A percentile compares a stretch with the other conserved stretches of the same genome.
phyloP scores from a whole-genome alignment of 192 early-diverging fungal genomes.

The Chytriomyces hyalinus region DNA sequence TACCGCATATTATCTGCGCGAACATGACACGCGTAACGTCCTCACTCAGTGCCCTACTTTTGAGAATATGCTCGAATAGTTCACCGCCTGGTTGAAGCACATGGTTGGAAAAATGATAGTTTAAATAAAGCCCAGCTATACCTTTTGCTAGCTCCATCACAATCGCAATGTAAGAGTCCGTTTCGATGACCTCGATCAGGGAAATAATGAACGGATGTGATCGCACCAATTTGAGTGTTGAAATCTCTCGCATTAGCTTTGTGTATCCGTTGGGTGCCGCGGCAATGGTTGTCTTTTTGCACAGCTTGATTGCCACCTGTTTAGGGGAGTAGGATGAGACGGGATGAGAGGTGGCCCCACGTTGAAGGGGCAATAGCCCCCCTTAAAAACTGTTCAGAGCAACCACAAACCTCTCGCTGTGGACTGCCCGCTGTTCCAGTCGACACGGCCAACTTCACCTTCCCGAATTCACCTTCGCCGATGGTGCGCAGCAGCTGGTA shows the following conservation, averaged over 20 bases:
- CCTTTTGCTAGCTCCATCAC: constrained; percentile 76
- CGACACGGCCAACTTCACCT: constrained; percentile 55
- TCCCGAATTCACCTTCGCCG: constrained; percentile 64
- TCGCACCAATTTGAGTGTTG: constrained; percentile 79
- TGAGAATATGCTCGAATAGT: constrained; percentile 96
- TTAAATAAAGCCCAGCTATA: constrained; percentile 74
- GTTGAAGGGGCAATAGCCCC: too few relatives aligned
- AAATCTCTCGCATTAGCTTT: constrained; percentile 95
- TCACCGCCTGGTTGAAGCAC: constrained; percentile 74
- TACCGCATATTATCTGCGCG: constrained; percentile 82
- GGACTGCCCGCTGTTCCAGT: constrained; percentile 30
- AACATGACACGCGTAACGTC: constrained; percentile 87
- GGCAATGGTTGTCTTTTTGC: constrained; percentile 84
- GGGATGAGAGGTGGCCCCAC: too few relatives aligned
- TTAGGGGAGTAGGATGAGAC: too few relatives aligned
- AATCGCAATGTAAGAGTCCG: constrained; percentile 95
- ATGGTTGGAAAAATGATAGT: constrained; percentile 34
- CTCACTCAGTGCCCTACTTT: constrained; percentile 88
- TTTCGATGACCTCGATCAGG: constrained; percentile 95
- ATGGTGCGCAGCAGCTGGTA: constrained; percentile 53
- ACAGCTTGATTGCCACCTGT: constrained; percentile 93
- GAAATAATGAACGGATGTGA: constrained; percentile 87
- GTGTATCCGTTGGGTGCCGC: constrained; percentile 75
- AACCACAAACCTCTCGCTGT: constrained; percentile 16
- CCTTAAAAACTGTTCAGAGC: too few relatives aligned